Conservation (phyloP, 1,284 basidiomycete genomes). For the Flammula alnicola region DNA sequence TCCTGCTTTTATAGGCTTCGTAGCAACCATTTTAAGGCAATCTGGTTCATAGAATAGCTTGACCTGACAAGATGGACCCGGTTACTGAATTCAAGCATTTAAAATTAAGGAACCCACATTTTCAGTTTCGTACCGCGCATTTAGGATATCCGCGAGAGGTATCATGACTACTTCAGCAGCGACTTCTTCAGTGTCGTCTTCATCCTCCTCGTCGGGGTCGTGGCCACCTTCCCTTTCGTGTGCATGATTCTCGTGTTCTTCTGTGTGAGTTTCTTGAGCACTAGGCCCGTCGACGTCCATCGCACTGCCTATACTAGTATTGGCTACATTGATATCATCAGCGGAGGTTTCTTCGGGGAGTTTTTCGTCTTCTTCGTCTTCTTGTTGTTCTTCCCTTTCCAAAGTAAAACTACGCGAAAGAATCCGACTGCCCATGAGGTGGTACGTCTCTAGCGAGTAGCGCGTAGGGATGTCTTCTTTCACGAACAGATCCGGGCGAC, state of each 20-base stretch:
- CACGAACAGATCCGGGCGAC: constrained; percentile 74
- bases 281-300: constrained; percentile 56
- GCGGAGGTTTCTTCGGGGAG: too few relatives aligned
- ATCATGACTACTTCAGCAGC: constrained; percentile 88
- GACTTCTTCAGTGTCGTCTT: constrained; percentile 53
- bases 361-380: constrained; percentile 34
- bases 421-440: constrained; percentile 93
- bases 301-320: constrained; percentile 38
- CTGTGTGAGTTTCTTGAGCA: constrained; percentile 30
- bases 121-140: constrained; percentile 84
- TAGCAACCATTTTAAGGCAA: constrained; percentile 82
- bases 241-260: constrained; percentile 27
- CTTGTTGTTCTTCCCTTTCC: constrained; percentile 52
- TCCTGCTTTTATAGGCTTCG: constrained; percentile 74
- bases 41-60: constrained; percentile 83
- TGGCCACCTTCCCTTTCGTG: constrained; percentile 33
- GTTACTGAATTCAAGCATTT: constrained; percentile 1
- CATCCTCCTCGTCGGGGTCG: constrained; percentile 33
- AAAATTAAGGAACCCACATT: constrained; percentile 62
- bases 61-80: constrained; percentile 54
- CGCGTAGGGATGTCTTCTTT: constrained; percentile 46
- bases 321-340: constrained; percentile 27
- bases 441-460: constrained; percentile 82
- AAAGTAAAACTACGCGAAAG: constrained; percentile 91
- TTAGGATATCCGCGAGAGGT: constrained; percentile 95